Base-by-base conservation (phyloP, 176 grass and related monocot genomes). In the Guadua angustifolia region DNA sequence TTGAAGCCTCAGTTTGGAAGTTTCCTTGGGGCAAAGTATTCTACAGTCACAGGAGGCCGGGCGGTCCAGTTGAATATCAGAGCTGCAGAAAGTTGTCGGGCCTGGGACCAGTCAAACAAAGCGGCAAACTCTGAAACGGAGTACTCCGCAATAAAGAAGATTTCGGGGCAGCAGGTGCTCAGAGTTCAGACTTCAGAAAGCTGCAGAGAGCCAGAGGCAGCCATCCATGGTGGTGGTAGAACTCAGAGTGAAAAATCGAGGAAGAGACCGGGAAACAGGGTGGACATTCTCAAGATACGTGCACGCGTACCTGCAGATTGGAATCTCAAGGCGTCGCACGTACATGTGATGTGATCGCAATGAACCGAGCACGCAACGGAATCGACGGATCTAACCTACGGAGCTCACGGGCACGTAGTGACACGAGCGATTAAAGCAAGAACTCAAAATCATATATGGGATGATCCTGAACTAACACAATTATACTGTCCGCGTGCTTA, bases 81-180 rank as follows among this genome's bases (percentile, higher is more conserved):
- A 40, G 66, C 22, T 71, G 66, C 22, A 82, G 25, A 82, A 47
- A 72, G 80, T 11, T 72, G 40, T 47, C 67, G 24, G 67, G 8
- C 1, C 5, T 73, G 53, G 52, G 24, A 7, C 47, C 14, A 29
- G 64, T 43, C 66, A 82, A 3, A 8, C 72, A 36, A 22, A 2
- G 36, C 1, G n/a, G 43, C 55, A 22, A 44, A 60, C 35, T 40
- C 14, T 39, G 57, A 24, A 38, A 19, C 2, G 6, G 5, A 53
- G 51, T n/a, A 56, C 53, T n/a, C 53, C 19, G 7, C 15, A 21
- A 7, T 56, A 59, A 2, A 56, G 18, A 56, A 11, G 1, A 58
- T 11, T 57, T 59, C 56, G n/a, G 2, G 19, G 8, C 38, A 39
- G 38, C 5, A 39, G 38, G 57, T 12, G 57, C 19, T 56, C 53